Evolutionary conservation across 768 basidiomycete genomes (phyloP).

Genomic region (Galerina sulciceps): DNA sequence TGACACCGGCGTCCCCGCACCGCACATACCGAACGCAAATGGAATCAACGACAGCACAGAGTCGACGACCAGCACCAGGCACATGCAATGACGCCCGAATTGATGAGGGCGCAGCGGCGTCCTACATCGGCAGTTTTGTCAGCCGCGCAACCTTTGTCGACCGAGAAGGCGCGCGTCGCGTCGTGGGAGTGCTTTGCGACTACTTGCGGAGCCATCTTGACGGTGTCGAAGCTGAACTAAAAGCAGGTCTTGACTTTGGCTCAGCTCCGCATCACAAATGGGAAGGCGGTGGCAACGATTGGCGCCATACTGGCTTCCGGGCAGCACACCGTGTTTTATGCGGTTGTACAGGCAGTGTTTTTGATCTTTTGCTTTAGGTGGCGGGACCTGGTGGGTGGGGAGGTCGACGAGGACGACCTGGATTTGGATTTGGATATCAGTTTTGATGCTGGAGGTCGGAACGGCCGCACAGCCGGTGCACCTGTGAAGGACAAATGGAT

Average conservation of each 20-base stretch:
- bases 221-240: constrained; percentile 56
- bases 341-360: constrained; percentile 89
- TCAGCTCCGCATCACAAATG: constrained; percentile 4
- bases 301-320: constrained; percentile 29
- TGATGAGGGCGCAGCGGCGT: constrained; percentile 90
- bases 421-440: constrained; percentile 9
- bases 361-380: constrained; percentile 98
- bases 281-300: constrained; percentile 16
- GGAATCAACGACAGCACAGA: constrained; percentile 8
- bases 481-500: constrained; percentile 75
- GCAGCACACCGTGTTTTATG: constrained; percentile 86
- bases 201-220: constrained; percentile 83
- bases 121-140: constrained; percentile 92
- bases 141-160: constrained; percentile 89
- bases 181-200: constrained; percentile 84
- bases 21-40: constrained; percentile 11
- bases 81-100: constrained; percentile 52
- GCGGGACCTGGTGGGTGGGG: constrained; percentile 76
- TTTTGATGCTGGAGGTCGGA: not conserved
- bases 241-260: constrained; percentile 35
- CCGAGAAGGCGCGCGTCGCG: constrained; percentile 68
- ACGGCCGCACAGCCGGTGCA: not conserved
- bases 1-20: constrained; percentile 33
- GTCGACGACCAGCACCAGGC: constrained; percentile 20
- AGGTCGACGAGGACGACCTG: constrained; percentile 39